These are phyloP conservation scores for Trematosphaeria pertusa DNA, from an alignment of 2,329 filamentous ascomycete genomes.

Conservation along the genomic window DNA sequence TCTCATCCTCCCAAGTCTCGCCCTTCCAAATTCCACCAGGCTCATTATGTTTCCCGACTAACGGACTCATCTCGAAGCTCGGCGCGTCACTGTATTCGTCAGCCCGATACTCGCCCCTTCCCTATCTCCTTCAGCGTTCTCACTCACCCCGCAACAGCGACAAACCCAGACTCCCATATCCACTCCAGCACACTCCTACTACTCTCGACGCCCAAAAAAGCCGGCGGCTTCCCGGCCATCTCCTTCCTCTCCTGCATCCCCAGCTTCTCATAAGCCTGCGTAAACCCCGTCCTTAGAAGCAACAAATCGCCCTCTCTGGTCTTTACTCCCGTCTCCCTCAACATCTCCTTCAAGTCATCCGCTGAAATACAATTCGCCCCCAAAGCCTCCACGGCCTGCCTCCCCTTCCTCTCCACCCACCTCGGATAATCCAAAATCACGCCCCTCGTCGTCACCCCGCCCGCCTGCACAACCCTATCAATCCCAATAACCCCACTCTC, in stretches of 20 bases:
- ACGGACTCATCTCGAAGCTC: slow-evolving; percentile 54
- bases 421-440: slow-evolving; percentile 44
- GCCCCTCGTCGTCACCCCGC: slow-evolving; percentile 39
- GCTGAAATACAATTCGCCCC: slow-evolving; percentile 28
- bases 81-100: slow-evolving; percentile 38
- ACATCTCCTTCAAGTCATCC: slow-evolving; percentile 38
- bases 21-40: slow-evolving; percentile 44
- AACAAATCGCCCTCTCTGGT: slow-evolving; percentile 42
- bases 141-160: slow-evolving; percentile 52
- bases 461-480: slow-evolving; percentile 40
- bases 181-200: slow-evolving; percentile 47
- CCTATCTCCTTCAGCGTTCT: neutral
- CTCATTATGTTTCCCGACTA: slow-evolving; percentile 41
- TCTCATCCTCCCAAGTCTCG: slow-evolving; percentile 42
- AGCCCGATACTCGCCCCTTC: neutral
- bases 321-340: slow-evolving; percentile 41
- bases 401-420: slow-evolving; percentile 29
- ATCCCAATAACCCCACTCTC: slow-evolving; percentile 50
- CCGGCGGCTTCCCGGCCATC: slow-evolving; percentile 35
- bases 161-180: slow-evolving; percentile 57
- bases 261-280: slow-evolving; percentile 45
- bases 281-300: slow-evolving; percentile 42
- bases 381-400: slow-evolving; percentile 28
- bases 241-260: slow-evolving; percentile 28
- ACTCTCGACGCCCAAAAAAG: slow-evolving; percentile 51